phyloP scores from a whole-genome alignment of 768 basidiomycete species.

The Piloderma croceum region DNA sequence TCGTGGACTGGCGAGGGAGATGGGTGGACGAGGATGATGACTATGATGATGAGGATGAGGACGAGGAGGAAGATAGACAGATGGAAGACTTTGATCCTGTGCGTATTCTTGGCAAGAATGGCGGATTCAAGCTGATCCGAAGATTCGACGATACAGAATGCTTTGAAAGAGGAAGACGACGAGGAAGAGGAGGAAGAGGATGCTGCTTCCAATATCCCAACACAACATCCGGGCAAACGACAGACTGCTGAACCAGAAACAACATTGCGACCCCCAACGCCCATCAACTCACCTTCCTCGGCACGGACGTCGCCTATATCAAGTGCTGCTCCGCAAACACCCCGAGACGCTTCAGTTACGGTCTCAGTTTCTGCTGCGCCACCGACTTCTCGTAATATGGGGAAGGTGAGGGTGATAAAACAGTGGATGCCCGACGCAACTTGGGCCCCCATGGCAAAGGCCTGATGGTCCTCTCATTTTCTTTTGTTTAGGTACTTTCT shows the following conservation, averaged over 20 bases:
- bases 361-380: conserved; percentile 24
- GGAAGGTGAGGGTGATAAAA: conserved; percentile 48
- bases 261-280: conserved; percentile 30
- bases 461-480: conserved; percentile 17
- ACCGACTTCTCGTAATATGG: conserved; percentile 25
- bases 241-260: conserved; percentile 19
- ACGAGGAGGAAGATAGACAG: conserved; percentile 50
- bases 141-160: conserved; percentile 35
- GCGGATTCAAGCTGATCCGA: conserved; percentile 38
- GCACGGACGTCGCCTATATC: conserved; percentile 50
- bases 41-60: conserved; percentile 46
- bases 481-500: conserved; percentile 12
- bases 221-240: conserved; percentile 30
- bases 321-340: conserved; percentile 40
- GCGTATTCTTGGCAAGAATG: conserved; percentile 31
- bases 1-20: conserved; percentile 85
- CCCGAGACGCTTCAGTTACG: conserved; percentile 33
- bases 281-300: conserved; percentile 36
- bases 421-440: conserved; percentile 41
- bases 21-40: conserved; percentile 81
- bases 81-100: conserved; percentile 89
- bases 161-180: conserved; percentile 44
- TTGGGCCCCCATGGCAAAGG: conserved; percentile 36
- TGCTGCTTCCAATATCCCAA: conserved; percentile 28
- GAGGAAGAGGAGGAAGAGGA: conserved; percentile 57